phyloP scores from a whole-genome alignment of 805 yeast species.

The Lachancea sp. region DNA sequence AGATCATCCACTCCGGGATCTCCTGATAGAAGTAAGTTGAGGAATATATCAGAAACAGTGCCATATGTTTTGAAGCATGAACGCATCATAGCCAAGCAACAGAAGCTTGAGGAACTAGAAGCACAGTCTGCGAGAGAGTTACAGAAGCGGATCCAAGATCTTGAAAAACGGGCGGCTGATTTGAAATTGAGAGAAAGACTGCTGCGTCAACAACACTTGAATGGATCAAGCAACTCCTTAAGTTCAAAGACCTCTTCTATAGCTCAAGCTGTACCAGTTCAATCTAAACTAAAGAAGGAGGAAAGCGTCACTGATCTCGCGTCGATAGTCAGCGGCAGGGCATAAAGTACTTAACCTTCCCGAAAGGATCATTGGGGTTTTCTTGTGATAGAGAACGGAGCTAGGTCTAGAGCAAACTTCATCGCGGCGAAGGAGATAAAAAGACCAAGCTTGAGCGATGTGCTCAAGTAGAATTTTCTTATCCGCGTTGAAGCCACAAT shows the following conservation, averaged over 20 bases:
- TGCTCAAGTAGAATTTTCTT: no score
- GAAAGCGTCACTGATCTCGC: slow-evolving; percentile 52
- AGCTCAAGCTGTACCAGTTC: slow-evolving; percentile 12
- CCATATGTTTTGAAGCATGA: slow-evolving; percentile 81
- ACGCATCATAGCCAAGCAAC: slow-evolving; percentile 65
- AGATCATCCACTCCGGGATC: slow-evolving; percentile 27
- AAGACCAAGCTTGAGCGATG: no score
- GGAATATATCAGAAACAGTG: slow-evolving; percentile 76
- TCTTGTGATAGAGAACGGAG: no score
- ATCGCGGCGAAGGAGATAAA: no score
- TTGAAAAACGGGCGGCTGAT: slow-evolving; percentile 69
- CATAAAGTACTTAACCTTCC: slow-evolving; percentile 6
- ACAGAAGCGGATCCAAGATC: slow-evolving; percentile 64
- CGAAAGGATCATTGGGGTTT: no score
- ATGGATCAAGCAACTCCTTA: slow-evolving; percentile 18
- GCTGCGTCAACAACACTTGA: slow-evolving; percentile 29
- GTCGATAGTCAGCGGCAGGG: slow-evolving; percentile 34
- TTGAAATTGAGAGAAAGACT: slow-evolving; percentile 59
- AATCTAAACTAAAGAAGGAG: slow-evolving; percentile 38
- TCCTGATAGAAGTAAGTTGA: slow-evolving; percentile 52
- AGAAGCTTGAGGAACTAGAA: slow-evolving; percentile 71
- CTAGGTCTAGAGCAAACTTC: no score
- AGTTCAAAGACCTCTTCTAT: slow-evolving; percentile 10
- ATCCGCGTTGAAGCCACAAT: no score
- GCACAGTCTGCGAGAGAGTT: slow-evolving; percentile 70